Percentiles rank a stretch among this genome's conserved stretches.
Conservation (phyloP, 1,284 basidiomycete species). For the Moniliophthora roreri region DNA sequence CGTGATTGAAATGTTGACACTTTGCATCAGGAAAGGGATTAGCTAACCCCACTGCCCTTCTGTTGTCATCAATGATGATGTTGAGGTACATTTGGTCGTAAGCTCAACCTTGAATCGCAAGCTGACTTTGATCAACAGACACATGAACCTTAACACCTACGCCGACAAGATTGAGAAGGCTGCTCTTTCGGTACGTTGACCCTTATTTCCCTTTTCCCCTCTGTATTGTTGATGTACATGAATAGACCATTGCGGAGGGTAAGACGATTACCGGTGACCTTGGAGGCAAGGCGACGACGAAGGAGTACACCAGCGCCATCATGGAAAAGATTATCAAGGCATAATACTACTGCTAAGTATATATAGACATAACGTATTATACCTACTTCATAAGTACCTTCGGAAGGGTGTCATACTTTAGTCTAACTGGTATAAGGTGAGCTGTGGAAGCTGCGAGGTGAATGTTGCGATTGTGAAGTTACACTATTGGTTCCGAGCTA, state of each 20-base stretch:
- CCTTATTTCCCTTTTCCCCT: conserved; percentile 21
- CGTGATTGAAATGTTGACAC: conserved; percentile 25
- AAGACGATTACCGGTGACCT: conserved; percentile 91
- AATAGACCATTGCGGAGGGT: conserved; percentile 92
- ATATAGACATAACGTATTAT: not conserved
- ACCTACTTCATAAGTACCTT: not conserved
- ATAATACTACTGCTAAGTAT: conserved; percentile 24
- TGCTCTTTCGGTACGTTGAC: conserved; percentile 69
- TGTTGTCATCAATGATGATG: conserved; percentile 98
- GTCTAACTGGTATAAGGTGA: no score
- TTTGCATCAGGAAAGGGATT: conserved; percentile 76
- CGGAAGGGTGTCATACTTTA: not conserved
- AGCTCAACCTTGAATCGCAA: not conserved
- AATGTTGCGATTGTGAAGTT: no score
- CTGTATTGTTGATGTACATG: conserved; percentile 19
- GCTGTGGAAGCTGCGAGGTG: no score
- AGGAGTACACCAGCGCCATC: conserved; percentile 88
- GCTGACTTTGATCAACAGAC: conserved; percentile 45
- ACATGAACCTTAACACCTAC: conserved; percentile 90
- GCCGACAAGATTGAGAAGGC: conserved; percentile 94
- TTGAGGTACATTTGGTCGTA: conserved; percentile 61
- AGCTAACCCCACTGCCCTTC: conserved; percentile 96
- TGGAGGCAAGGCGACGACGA: conserved; percentile 86
- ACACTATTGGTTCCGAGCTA: no score
- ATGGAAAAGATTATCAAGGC: conserved; percentile 65